Percentiles rank a stretch among this genome's conserved stretches.
These are phyloP conservation scores for Houttuynia cordata DNA, from an alignment of 164 flowering plant species.

Conservation along the genomic window DNA sequence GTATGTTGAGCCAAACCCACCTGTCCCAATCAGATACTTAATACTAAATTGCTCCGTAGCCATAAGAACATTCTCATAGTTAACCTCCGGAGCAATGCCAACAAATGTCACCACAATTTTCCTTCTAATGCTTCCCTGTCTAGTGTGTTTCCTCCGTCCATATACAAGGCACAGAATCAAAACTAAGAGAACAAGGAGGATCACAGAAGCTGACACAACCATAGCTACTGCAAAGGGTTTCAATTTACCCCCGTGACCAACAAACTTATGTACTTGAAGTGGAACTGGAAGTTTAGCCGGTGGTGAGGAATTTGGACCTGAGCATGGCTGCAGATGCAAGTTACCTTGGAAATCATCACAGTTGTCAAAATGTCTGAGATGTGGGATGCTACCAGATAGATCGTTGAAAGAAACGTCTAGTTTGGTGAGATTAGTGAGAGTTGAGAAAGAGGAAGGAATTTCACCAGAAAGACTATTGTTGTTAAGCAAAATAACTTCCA, in stretches of 20 bases:
- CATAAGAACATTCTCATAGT: slow-evolving; percentile 48
- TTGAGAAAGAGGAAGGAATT: slow-evolving; percentile 45
- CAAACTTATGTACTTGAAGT: slow-evolving; percentile 12
- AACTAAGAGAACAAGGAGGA: slow-evolving; percentile 20
- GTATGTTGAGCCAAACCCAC: slow-evolving; percentile 81
- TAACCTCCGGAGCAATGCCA: slow-evolving; percentile 39
- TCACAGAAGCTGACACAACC: slow-evolving; percentile 26
- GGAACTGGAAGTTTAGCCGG: slow-evolving; percentile 26
- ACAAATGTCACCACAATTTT: slow-evolving; percentile 47
- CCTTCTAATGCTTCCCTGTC: slow-evolving; percentile 27
- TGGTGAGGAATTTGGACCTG: slow-evolving; percentile 14
- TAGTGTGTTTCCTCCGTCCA: slow-evolving; percentile 27
- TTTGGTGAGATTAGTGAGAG: slow-evolving; percentile 24
- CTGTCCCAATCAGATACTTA: slow-evolving; percentile 52
- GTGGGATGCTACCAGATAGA: slow-evolving; percentile 53
- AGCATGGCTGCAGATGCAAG: slow-evolving; percentile 28
- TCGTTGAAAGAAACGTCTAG: slow-evolving; percentile 62
- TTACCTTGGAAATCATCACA: slow-evolving; percentile 43
- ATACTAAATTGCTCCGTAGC: slow-evolving; percentile 65
- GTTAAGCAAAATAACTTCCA: slow-evolving; percentile 37
- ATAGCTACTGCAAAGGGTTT: slow-evolving; percentile 23
- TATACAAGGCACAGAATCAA: slow-evolving; percentile 16
- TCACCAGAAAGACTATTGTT: slow-evolving; percentile 48
- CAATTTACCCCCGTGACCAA: slow-evolving; percentile 11
- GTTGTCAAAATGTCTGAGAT: slow-evolving; percentile 22